Conservation (phyloP, 2,329 filamentous ascomycete genomes). For the Colletotrichum endophyticum region DNA sequence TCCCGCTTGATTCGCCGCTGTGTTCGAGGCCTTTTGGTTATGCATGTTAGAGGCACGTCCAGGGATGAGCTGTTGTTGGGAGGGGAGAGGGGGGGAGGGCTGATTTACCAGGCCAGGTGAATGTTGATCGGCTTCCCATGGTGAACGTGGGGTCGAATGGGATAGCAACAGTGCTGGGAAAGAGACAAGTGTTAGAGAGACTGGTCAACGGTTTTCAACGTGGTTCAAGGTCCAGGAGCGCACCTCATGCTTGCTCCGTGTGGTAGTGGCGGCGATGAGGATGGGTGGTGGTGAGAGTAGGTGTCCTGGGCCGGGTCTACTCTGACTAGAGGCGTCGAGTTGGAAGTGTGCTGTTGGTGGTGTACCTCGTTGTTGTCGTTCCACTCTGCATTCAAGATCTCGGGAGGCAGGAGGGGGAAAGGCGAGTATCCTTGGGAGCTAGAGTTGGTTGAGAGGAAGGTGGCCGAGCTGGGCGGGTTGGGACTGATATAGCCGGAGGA, state of each 20-base stretch:
- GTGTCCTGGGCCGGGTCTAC: constrained; percentile 34
- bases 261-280: constrained; percentile 21
- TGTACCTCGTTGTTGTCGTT: constrained; percentile 25
- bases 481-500: constrained; percentile 32
- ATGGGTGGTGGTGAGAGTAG: constrained; percentile 23
- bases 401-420: constrained; percentile 31
- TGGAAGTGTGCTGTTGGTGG: constrained; percentile 22
- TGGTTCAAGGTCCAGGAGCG: constrained; percentile 19
- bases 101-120: constrained; percentile 53
- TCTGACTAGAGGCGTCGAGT: constrained; percentile 31
- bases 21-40: constrained; percentile 33
- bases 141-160: constrained; percentile 56
- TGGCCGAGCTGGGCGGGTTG: constrained; percentile 26
- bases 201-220: constrained; percentile 15
- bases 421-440: constrained; percentile 28
- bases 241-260: constrained; percentile 41
- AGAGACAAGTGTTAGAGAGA: constrained; percentile 5
- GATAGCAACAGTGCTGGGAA: constrained; percentile 50
- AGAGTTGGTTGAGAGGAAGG: constrained; percentile 25
- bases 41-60: not conserved
- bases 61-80: not conserved
- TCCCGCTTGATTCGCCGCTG: constrained; percentile 10
- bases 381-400: constrained; percentile 34
- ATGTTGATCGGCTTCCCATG: constrained; percentile 56
- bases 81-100: not conserved